Conservation (phyloP, 495 filamentous ascomycete genomes). For the Hypoxylon fuscum region DNA sequence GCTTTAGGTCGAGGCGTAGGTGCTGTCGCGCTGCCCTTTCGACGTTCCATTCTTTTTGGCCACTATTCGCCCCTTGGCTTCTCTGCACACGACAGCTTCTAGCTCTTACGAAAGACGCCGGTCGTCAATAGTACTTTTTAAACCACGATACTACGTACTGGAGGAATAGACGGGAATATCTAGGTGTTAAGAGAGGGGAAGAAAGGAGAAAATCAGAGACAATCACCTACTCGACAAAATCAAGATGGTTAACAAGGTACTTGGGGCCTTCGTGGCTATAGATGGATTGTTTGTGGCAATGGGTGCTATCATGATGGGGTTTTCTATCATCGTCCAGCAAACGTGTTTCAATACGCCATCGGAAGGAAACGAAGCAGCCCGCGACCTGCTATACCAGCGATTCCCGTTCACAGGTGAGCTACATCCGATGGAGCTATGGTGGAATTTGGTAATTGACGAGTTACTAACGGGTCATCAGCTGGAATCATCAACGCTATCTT, state of each 20-base stretch:
- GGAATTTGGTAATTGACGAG: not conserved
- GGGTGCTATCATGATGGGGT: constrained; percentile 70
- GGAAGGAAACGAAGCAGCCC: constrained; percentile 66
- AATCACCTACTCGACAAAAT: not conserved
- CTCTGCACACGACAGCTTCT: constrained; percentile 30
- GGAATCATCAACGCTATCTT: constrained; percentile 73
- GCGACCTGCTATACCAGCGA: constrained; percentile 66
- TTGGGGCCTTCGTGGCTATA: constrained; percentile 62
- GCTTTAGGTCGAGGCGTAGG: constrained; percentile 37
- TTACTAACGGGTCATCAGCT: constrained; percentile 55
- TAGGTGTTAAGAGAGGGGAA: constrained; percentile 29
- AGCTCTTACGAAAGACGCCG: constrained; percentile 53
- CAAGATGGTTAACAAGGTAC: constrained; percentile 66
- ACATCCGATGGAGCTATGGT: not conserved
- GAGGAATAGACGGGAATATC: constrained; percentile 21
- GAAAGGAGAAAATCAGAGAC: not conserved
- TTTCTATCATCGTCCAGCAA: constrained; percentile 66
- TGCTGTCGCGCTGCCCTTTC: constrained; percentile 45
- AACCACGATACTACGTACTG: constrained; percentile 26
- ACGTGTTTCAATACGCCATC: constrained; percentile 53
- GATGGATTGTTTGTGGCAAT: constrained; percentile 70
- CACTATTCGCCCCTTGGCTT: constrained; percentile 26
- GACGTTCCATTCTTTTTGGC: constrained; percentile 48
- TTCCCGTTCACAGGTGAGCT: constrained; percentile 68
- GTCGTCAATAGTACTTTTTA: constrained; percentile 50